Percentiles rank a stretch among this genome's conserved stretches.
These are phyloP conservation scores for Teunomyces lycoperdinae DNA, from an alignment of 805 yeast genomes.

Conservation along the genomic window DNA sequence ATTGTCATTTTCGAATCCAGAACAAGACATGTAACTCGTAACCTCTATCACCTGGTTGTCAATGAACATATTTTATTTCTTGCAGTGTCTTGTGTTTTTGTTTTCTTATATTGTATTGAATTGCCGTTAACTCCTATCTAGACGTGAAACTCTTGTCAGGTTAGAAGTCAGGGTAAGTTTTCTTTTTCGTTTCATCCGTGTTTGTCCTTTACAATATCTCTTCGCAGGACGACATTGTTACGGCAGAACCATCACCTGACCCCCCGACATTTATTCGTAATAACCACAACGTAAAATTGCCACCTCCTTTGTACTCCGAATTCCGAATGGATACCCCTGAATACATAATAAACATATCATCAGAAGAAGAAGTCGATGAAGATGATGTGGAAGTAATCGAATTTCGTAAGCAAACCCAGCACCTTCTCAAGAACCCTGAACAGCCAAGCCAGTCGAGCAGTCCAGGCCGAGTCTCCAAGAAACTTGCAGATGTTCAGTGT, in stretches of 20 bases:
- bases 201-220: no score
- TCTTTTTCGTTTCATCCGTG: no score
- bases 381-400: slow-evolving; percentile 39
- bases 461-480: slow-evolving; percentile 21
- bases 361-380: slow-evolving; percentile 23
- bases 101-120: no score
- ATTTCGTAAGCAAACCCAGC: slow-evolving; percentile 34
- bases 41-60: not conserved
- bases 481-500: slow-evolving; percentile 36
- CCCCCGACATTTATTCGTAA: not conserved
- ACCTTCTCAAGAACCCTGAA: slow-evolving; percentile 25
- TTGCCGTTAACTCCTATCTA: no score
- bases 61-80: no score
- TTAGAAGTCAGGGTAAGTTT: no score
- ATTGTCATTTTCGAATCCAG: not conserved
- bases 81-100: no score
- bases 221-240: no score
- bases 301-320: not conserved
- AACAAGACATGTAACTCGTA: not conserved
- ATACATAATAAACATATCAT: slow-evolving; percentile 4
- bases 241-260: not conserved
- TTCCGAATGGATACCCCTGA: slow-evolving; percentile 7
- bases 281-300: not conserved
- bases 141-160: no score
- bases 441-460: slow-evolving; percentile 15